phyloP scores from a whole-genome alignment of 129 eudicot genomes.

The Mikania micrantha region DNA sequence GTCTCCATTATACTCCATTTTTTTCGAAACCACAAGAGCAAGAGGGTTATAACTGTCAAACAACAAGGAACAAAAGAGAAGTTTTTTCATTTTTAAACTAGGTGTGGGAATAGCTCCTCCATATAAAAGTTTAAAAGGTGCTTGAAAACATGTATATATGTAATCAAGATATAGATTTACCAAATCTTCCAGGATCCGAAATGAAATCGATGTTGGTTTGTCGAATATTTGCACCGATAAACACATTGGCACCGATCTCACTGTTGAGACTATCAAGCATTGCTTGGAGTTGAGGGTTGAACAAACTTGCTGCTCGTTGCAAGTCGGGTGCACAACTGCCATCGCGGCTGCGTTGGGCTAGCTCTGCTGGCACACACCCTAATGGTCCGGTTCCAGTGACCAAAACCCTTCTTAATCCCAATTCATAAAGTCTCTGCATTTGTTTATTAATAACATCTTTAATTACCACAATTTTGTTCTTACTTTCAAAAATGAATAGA shows the following conservation, averaged over 20 bases:
- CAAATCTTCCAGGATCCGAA: constrained; percentile 51
- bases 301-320: constrained; percentile 45
- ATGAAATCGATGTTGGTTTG: constrained; percentile 45
- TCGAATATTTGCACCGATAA: constrained; percentile 44
- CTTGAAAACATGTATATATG: no score
- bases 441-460: background rate
- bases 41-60: no score
- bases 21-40: no score
- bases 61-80: no score
- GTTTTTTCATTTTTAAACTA: no score
- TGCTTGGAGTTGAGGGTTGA: constrained; percentile 43
- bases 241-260: constrained; percentile 38
- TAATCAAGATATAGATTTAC: no score
- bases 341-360: constrained; percentile 38
- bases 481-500: background rate
- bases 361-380: constrained; percentile 66
- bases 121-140: no score
- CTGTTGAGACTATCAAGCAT: constrained; percentile 41
- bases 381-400: constrained; percentile 72
- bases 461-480: background rate
- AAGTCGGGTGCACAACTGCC: constrained; percentile 49
- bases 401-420: constrained; percentile 55
- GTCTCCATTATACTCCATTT: no score
- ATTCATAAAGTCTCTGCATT: constrained; percentile 49
- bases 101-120: no score